Evolutionary conservation across 148 eudicot species (phyloP), one percentile per base, ranked within the genome.

Genomic region (Bassia scoparia): DNA sequence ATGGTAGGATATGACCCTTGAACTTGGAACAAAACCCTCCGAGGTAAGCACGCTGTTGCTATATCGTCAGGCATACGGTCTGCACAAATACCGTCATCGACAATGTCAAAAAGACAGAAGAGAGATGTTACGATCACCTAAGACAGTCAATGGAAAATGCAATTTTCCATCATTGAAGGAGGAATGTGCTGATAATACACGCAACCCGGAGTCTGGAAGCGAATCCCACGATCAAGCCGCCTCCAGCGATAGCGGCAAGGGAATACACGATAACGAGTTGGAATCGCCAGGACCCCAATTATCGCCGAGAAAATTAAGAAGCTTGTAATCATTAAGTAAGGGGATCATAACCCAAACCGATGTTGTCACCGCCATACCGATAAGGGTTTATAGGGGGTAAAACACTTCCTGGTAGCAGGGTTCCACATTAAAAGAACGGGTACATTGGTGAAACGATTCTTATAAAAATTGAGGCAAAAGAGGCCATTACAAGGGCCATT

Each of bases 401-500:
- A 61, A 61, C 5, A 30, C n/a, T 61, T 61, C 64, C 37, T n/a
- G 30, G 64, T 61, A 14, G 64, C 34, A 18, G 64, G 64, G n/a
- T 61, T 61, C 64, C 64, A 61, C 1, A 30, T 3, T 38, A 30
- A 61, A 29, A 61, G 37, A 18, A 29, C 64, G 3, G 14, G 38
- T n/a, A n/a, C n/a, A n/a, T n/a, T n/a, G n/a, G n/a, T n/a, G n/a
- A n/a, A n/a, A n/a, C n/a, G n/a, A n/a, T n/a, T n/a, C n/a, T n/a
- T 55, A 4, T 2, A 0, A 55, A 61, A 7, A 17, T 6, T 3
- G 34, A 61, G 5, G 30, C 2, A n/a, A 16, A 61, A 61, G 34
- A 61, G 34, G 35, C 64, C 64, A 15, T 61, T 61, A 61, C 38
- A 61, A 0, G 64, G 64, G 12, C 64, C 64, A 8, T n/a, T 1